These are phyloP conservation scores for Fraxinus paxiana DNA, from an alignment of 305 asterid genomes.

Conservation along the genomic window DNA sequence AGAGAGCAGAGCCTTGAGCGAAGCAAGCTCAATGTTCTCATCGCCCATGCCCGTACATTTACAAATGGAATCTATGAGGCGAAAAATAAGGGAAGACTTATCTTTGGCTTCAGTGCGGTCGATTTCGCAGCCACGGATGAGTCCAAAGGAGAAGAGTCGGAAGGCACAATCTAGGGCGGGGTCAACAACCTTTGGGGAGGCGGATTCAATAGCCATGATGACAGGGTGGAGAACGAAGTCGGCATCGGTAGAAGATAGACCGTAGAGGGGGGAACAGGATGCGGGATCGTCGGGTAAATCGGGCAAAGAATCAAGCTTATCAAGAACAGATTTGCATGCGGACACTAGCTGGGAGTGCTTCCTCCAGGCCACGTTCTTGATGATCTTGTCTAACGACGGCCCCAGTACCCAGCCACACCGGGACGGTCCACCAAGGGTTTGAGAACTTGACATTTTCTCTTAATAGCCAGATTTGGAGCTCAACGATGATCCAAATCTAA, in stretches of 20 bases:
- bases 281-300: slow-evolving; percentile 68
- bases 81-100: slow-evolving; percentile 45
- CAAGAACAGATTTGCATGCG: slow-evolving; percentile 81
- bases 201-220: slow-evolving; percentile 68
- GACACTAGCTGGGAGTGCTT: slow-evolving; percentile 88
- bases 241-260: slow-evolving; percentile 60
- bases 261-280: slow-evolving; percentile 81
- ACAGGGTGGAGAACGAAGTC: slow-evolving; percentile 69
- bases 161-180: slow-evolving; percentile 89
- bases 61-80: slow-evolving; percentile 72
- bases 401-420: slow-evolving; percentile 95
- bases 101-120: slow-evolving; percentile 24
- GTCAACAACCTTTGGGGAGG: slow-evolving; percentile 77
- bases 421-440: slow-evolving; percentile 87
- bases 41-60: slow-evolving; percentile 73
- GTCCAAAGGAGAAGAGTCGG: slow-evolving; percentile 68
- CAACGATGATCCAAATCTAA: background rate
- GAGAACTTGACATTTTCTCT: slow-evolving; percentile 34
- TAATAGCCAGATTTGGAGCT: background rate
- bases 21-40: slow-evolving; percentile 69
- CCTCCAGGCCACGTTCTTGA: slow-evolving; percentile 95
- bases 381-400: slow-evolving; percentile 92
- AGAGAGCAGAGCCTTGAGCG: slow-evolving; percentile 70
- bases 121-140: slow-evolving; percentile 69
- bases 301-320: slow-evolving; percentile 70